These are phyloP conservation scores for Schizopora paradoxa DNA, from an alignment of 1,284 basidiomycete genomes.

Conservation along the genomic window DNA sequence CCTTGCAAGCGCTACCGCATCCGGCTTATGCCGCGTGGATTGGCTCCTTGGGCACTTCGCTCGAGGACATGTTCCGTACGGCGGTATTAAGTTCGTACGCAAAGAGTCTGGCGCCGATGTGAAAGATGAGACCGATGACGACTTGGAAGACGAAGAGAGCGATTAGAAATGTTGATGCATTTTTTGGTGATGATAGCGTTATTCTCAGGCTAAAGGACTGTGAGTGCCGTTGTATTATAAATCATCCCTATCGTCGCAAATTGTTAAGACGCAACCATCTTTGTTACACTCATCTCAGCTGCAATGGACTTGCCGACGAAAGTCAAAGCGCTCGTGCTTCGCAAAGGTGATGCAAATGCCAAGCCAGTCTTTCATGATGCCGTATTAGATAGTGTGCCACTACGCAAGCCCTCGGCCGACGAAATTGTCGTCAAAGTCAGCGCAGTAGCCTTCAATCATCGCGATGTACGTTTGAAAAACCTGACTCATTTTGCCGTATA, in stretches of 20 bases:
- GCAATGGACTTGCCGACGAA: slow-evolving; percentile 4
- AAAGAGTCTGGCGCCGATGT: slow-evolving; percentile 11
- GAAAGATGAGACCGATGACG: slow-evolving; percentile 6
- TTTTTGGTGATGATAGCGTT: not conserved
- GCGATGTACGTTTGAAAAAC: slow-evolving; percentile 52
- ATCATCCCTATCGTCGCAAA: no score
- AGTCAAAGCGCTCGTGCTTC: slow-evolving; percentile 36
- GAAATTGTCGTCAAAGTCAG: slow-evolving; percentile 61
- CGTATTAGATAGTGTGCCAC: slow-evolving; percentile 40
- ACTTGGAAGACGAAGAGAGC: slow-evolving; percentile 14
- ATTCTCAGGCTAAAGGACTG: not conserved
- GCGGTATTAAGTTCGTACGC: slow-evolving; percentile 41
- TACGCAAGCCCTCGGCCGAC: slow-evolving; percentile 46
- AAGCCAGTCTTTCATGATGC: slow-evolving; percentile 47
- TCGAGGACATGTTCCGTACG: slow-evolving; percentile 53
- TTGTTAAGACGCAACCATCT: no score
- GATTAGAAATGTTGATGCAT: slow-evolving; percentile 4
- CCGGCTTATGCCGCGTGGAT: slow-evolving; percentile 84
- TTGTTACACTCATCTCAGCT: not conserved
- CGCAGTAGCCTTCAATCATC: slow-evolving; percentile 74
- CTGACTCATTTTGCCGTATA: not conserved
- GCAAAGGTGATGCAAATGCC: slow-evolving; percentile 27
- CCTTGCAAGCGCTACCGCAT: slow-evolving; percentile 73
- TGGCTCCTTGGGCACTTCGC: slow-evolving; percentile 65
- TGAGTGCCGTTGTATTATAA: not conserved